phyloP scores from a whole-genome alignment of 2,329 filamentous ascomycete genomes.

The Lachnellula suecica region DNA sequence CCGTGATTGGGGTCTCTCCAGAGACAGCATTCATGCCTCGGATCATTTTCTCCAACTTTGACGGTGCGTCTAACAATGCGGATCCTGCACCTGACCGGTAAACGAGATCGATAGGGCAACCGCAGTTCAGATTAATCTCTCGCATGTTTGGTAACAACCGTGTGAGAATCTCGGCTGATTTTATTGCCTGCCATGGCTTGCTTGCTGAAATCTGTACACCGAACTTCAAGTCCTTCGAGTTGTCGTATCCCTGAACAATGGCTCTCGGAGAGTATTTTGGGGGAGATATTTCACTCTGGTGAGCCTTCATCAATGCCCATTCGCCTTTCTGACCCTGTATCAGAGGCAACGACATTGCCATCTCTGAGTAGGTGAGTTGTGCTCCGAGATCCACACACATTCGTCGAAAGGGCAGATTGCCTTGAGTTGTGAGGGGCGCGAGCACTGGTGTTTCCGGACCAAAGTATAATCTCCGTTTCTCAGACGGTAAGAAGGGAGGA shows the following conservation, averaged over 20 bases:
- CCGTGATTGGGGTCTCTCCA: constrained; percentile 85
- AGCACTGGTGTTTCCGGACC: constrained; percentile 88
- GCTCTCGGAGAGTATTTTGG: constrained; percentile 61
- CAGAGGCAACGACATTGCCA: constrained; percentile 90
- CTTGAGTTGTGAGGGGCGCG: constrained; percentile 95
- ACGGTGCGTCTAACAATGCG: constrained; percentile 81
- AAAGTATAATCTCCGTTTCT: constrained; percentile 93
- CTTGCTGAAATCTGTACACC: constrained; percentile 91
- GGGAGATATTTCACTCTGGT: constrained; percentile 75
- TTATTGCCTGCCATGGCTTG: constrained; percentile 87
- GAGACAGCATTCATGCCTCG: constrained; percentile 95
- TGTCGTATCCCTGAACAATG: constrained; percentile 76
- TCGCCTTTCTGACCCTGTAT: constrained; percentile 88
- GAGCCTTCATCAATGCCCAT: constrained; percentile 93
- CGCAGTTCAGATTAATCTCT: constrained; percentile 93
- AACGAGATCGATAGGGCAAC: constrained; percentile 94
- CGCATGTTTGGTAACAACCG: constrained; percentile 78
- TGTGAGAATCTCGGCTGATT: constrained; percentile 80
- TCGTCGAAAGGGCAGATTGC: constrained; percentile 90
- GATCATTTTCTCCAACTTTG: constrained; percentile 91
- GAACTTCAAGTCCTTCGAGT: constrained; percentile 80
- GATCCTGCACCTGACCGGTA: constrained; percentile 87
- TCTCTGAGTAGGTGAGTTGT: constrained; percentile 95
- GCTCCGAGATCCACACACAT: constrained; percentile 87
- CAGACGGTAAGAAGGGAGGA: constrained; percentile 82